Percentiles rank a stretch among this genome's conserved stretches.
Conservation (phyloP, 176 grass and related monocot species). For the Hordeum marinum region DNA sequence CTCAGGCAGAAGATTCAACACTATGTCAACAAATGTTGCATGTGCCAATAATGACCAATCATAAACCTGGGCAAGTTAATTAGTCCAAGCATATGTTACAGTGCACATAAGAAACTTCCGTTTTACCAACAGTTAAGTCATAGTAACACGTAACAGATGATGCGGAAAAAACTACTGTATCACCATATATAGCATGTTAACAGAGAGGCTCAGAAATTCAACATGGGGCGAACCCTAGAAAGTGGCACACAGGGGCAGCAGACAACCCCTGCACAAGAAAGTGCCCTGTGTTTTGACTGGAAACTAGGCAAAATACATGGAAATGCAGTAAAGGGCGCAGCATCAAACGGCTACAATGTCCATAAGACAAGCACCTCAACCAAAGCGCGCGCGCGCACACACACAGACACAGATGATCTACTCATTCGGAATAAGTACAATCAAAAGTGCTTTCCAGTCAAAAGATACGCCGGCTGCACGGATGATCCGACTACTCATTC, state of each 20-base stretch:
- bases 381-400: not conserved
- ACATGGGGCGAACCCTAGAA: not conserved
- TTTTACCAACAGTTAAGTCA: not conserved
- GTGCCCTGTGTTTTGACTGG: slow-evolving; percentile 21
- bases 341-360: slow-evolving; percentile 41
- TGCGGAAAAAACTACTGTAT: not conserved
- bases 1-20: slow-evolving; percentile 22
- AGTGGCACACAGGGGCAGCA: slow-evolving; percentile 22
- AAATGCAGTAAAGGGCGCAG: slow-evolving; percentile 11
- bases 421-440: slow-evolving; percentile 34
- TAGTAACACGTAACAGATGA: not conserved
- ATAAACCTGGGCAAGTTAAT: slow-evolving; percentile 11
- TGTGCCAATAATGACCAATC: slow-evolving; percentile 11
- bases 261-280: slow-evolving; percentile 18
- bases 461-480: slow-evolving; percentile 31
- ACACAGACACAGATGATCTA: slow-evolving; percentile 4
- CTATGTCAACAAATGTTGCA: slow-evolving; percentile 24
- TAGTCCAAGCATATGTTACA: not conserved
- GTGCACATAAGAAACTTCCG: not conserved
- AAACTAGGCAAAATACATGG: slow-evolving; percentile 24
- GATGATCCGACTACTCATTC: slow-evolving; percentile 36
- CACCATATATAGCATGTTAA: not conserved
- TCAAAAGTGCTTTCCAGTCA: slow-evolving; percentile 43
- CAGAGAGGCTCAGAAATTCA: slow-evolving; percentile 3
- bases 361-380: slow-evolving; percentile 26